These are phyloP conservation scores for Phylloporus arenicola DNA, from an alignment of 768 basidiomycete species.

Conservation along the genomic window DNA sequence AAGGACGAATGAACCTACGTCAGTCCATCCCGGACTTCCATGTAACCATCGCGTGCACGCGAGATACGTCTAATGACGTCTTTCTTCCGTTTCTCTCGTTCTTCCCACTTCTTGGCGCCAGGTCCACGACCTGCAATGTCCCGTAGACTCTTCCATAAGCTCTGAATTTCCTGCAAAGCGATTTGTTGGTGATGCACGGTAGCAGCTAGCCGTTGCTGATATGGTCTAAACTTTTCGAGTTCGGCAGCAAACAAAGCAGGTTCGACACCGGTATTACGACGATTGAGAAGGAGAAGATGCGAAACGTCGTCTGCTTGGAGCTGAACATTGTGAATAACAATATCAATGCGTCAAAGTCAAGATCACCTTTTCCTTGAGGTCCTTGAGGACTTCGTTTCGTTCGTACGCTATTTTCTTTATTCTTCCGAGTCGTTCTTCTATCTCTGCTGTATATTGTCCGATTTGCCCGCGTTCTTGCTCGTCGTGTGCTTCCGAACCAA, in stretches of 20 bases:
- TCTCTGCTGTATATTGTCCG: slow-evolving; percentile 57
- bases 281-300: slow-evolving; percentile 85
- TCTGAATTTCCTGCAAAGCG: slow-evolving; percentile 66
- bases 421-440: slow-evolving; percentile 72
- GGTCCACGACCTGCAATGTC: slow-evolving; percentile 71
- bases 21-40: slow-evolving; percentile 81
- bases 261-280: slow-evolving; percentile 77
- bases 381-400: slow-evolving; percentile 80
- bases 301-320: slow-evolving; percentile 96
- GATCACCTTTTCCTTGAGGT: slow-evolving; percentile 89
- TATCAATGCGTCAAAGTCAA: background rate
- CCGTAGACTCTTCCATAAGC: slow-evolving; percentile 69
- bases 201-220: slow-evolving; percentile 73
- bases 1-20: slow-evolving; percentile 46
- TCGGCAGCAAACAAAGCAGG: slow-evolving; percentile 87
- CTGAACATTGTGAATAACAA: slow-evolving; percentile 38
- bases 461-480: slow-evolving; percentile 67
- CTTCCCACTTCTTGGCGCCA: slow-evolving; percentile 76
- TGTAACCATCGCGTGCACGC: slow-evolving; percentile 76
- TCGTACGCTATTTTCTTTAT: slow-evolving; percentile 82
- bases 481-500: slow-evolving; percentile 55
- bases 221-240: slow-evolving; percentile 92
- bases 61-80: slow-evolving; percentile 69
- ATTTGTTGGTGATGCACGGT: slow-evolving; percentile 75
- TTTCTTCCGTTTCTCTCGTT: slow-evolving; percentile 72